phyloP scores from a whole-genome alignment of 495 filamentous ascomycete genomes.

The Neurospora sp. region DNA sequence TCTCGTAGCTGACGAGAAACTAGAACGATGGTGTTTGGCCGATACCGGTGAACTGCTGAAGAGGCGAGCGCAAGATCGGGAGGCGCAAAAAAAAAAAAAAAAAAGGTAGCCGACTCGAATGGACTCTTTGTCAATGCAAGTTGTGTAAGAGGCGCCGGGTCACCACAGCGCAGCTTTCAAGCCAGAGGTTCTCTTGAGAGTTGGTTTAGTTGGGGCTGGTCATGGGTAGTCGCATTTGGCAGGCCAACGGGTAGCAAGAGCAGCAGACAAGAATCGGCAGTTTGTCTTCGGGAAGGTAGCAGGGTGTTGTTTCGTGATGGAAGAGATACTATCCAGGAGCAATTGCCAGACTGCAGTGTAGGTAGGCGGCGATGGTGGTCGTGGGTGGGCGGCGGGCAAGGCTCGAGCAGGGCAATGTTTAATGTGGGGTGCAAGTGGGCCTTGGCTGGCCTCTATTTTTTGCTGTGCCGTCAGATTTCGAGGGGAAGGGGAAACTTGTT shows the following conservation, averaged over 20 bases:
- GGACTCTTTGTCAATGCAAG: not conserved
- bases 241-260: conserved; percentile 2
- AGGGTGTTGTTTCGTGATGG: not conserved
- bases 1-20: not conserved
- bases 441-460: not conserved
- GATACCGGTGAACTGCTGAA: conserved; percentile 1
- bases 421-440: not conserved
- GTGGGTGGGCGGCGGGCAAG: not conserved
- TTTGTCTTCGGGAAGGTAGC: not conserved
- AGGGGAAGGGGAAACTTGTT: not conserved
- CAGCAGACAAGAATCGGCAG: conserved; percentile 4
- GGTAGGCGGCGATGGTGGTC: not conserved
- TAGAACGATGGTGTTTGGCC: not conserved
- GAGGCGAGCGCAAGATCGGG: not conserved
- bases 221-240: conserved; percentile 4
- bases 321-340: not conserved
- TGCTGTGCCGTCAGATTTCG: not conserved
- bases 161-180: conserved; percentile 1
- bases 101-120: not conserved
- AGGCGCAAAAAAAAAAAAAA: not conserved
- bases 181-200: not conserved
- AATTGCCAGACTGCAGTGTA: not conserved
- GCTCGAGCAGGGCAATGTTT: not conserved
- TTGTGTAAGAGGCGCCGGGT: not conserved
- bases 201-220: conserved; percentile 5